Conservation (phyloP, 78 protist genomes). For the Guillardia theta region DNA sequence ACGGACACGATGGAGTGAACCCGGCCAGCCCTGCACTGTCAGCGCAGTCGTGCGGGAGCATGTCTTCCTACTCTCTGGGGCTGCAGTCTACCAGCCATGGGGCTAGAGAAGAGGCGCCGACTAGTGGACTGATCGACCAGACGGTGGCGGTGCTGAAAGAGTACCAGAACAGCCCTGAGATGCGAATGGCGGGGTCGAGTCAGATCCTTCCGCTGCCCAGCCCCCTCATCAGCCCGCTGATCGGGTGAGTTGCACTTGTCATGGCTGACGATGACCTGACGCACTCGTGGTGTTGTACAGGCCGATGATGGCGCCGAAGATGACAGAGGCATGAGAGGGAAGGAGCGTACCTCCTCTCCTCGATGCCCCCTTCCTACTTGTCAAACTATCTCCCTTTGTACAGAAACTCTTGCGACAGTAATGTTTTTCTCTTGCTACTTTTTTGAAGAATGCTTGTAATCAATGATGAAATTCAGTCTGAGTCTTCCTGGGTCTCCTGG, state of each 20-base stretch:
- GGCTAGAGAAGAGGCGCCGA: neutral
- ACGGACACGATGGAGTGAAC: neutral
- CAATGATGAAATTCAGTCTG: no score
- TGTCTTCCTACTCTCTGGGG: neutral
- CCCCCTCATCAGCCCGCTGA: conserved; percentile 4
- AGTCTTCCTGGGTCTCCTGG: no score
- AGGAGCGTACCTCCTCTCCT: no score
- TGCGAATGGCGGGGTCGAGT: neutral
- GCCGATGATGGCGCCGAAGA: no score
- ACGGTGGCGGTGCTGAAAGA: neutral
- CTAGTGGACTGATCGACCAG: neutral
- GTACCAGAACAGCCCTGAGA: neutral
- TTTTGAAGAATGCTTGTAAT: no score
- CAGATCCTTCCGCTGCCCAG: conserved; percentile 14
- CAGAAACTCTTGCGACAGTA: no score
- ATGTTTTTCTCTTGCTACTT: no score
- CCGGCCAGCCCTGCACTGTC: neutral
- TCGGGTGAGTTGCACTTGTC: neutral
- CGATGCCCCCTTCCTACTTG: no score
- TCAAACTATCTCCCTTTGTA: no score
- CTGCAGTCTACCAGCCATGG: no score
- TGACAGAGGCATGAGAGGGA: neutral
- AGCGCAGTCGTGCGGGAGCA: neutral
- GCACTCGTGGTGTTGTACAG: no score
- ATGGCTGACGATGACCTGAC: no score